Base-by-base conservation (phyloP, 1,139 yeast species). In the Yamadazyma conglobata region DNA sequence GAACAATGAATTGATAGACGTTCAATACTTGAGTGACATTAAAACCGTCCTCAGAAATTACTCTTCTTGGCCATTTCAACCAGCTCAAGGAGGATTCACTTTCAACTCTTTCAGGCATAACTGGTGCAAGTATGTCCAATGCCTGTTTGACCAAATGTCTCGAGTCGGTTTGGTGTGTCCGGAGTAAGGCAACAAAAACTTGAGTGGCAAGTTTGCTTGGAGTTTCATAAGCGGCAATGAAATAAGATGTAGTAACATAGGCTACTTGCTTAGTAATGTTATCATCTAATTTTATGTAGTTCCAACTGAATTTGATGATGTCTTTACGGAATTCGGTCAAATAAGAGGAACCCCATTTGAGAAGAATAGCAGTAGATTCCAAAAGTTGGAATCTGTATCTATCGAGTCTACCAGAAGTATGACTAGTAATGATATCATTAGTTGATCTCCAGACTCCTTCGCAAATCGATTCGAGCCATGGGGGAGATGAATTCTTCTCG, bases 11-110 rank as follows among this genome's bases (percentile, higher is more conserved):
- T 48, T 88, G 95, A 46, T 87, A 91, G 14, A 93, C 86, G 48
- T 86, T 89, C 42, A 87, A 74, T 7, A 84, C 94, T 38, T 89
- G 94, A 9, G 83, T 79, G 6, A 82, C 82, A 48, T 79, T 79
- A 50, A 80, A 82, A 0, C 93, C 91, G 51, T 89, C 95, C 50
- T 93, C 98, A 2, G 93, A 80, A 16, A 93, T 67, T 2, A 89
- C 94, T 34, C 96, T 71, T 42, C 96, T 78, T 1, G 96, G 95
- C 93, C 96, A 88, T 46, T 86, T 89, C 35, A 93, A 76, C 98
- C 98, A 93, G 30, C 81, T 73, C 33, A 62, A 63, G 10, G 84
- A 77, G 0, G 81, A 64, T 0, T 75, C 85, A 3, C 64, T 64
- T 21, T 68, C 67, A 57, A 85, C 74, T 33, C 95, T 69, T 38